Conservation (phyloP, 202 grass and related monocot genomes). For the Thinopyrum obtusiflorum region DNA sequence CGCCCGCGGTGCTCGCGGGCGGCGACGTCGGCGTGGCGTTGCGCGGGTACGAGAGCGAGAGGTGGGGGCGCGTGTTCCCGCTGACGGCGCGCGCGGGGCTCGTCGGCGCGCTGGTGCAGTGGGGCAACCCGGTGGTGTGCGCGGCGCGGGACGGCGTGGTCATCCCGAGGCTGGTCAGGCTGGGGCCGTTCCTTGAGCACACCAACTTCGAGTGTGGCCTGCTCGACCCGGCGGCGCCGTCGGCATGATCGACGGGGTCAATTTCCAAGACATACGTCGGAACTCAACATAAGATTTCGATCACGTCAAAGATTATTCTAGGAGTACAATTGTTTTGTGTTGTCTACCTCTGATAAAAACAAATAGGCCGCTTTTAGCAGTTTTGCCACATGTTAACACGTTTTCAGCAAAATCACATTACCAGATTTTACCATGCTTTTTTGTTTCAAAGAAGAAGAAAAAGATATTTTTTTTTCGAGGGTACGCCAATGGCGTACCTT, state of each 20-base stretch:
- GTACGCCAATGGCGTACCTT: no score
- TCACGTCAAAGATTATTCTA: no score
- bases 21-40: conserved; percentile 28
- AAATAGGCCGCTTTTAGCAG: no score
- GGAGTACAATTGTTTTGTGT: no score
- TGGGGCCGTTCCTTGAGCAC: conserved; percentile 74
- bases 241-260: not conserved
- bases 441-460: no score
- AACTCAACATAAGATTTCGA: no score
- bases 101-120: conserved; percentile 79
- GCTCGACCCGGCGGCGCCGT: conserved; percentile 36
- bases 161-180: conserved; percentile 72
- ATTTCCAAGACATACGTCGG: no score
- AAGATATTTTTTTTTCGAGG: no score
- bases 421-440: no score
- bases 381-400: no score
- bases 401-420: no score
- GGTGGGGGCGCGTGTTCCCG: conserved; percentile 78
- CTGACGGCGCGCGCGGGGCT: conserved; percentile 67
- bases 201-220: conserved; percentile 81
- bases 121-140: conserved; percentile 77
- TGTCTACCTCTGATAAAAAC: no score
- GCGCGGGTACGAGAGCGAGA: conserved; percentile 54
- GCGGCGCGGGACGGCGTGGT: conserved; percentile 64
- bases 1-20: not conserved